These are phyloP conservation scores for Simmondsia chinensis DNA, from an alignment of 148 eudicot species.

Conservation along the genomic window DNA sequence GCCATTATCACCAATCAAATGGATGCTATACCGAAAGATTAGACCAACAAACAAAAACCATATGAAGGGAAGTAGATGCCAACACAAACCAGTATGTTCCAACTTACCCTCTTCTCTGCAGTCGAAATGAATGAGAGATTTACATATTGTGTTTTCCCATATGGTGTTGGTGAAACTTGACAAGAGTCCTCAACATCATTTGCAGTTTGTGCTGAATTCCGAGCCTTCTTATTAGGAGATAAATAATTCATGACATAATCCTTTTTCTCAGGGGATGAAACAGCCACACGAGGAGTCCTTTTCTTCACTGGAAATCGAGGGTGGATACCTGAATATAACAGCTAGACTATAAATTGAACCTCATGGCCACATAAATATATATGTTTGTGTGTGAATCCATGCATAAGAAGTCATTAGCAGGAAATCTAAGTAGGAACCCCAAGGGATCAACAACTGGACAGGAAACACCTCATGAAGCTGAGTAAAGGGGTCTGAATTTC, in stretches of 20 bases:
- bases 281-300: conserved; percentile 39
- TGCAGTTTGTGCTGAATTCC: conserved; percentile 5
- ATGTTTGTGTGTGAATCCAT: no score
- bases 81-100: background rate
- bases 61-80: background rate
- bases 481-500: no score
- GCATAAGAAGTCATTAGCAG: no score
- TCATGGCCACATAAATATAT: conserved; percentile 1
- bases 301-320: conserved; percentile 27
- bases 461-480: no score
- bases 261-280: conserved; percentile 9
- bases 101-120: conserved; percentile 14
- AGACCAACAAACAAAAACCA: background rate
- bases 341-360: background rate
- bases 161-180: conserved; percentile 10
- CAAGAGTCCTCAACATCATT: conserved; percentile 2
- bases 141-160: conserved; percentile 4
- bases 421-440: no score
- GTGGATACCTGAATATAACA: conserved; percentile 15
- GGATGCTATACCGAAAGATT: background rate
- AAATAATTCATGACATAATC: background rate
- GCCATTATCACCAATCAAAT: no score
- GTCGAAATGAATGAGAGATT: conserved; percentile 2
- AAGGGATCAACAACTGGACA: no score
- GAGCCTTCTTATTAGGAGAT: conserved; percentile 13